Base-by-base conservation (phyloP, 2,329 filamentous ascomycete genomes). In the Colletotrichum siamense region DNA sequence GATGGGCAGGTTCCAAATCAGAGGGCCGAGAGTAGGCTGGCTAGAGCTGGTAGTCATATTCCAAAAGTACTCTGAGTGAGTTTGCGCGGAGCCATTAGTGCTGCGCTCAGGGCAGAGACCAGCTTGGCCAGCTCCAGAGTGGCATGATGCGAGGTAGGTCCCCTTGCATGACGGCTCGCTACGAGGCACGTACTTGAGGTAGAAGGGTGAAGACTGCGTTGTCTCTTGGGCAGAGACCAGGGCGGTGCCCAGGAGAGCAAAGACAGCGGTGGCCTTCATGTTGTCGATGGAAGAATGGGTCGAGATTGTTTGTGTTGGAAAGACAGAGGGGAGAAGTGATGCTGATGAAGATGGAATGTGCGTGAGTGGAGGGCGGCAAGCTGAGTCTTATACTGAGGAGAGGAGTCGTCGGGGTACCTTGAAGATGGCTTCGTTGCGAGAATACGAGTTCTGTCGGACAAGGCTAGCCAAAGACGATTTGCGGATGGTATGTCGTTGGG, bases 1-100 rank as follows among this genome's bases (percentile, higher is more conserved):
- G 9, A 76, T 28, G 39, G 66, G 76, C 26, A 70, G 52, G 49
- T 78, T 65, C 76, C 76, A 78, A 15, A 57, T 69, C 69, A 78
- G 62, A 32, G 15, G 44, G 13, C 74, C 74, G 26, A 76, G 59
- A 44, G 26, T n/a, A 5, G 70, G 32, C 16, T 65, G 61, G 5
- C 44, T 15, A 18, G 28, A 69, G 6, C n/a, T 26, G 13, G 63
- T 44, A 8, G 72, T 76, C 63, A 68, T 44, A 10, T 75, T 73
- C 55, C 67, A 57, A 34, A 67, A 73, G 63, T 67, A 75, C n/a
- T 63, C 13, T 7, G 28, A 15, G 34, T 26, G 16, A 36, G 26
- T 49, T 30, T 55, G 24, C 59, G 34, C 55, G 15, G 34, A n/a
- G 32, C 34, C 34, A 24, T 32, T 30, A 34, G 13, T 28, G 13